Conservation (phyloP, 371 early-diverging fungal species). For the Mortierella sp. region DNA sequence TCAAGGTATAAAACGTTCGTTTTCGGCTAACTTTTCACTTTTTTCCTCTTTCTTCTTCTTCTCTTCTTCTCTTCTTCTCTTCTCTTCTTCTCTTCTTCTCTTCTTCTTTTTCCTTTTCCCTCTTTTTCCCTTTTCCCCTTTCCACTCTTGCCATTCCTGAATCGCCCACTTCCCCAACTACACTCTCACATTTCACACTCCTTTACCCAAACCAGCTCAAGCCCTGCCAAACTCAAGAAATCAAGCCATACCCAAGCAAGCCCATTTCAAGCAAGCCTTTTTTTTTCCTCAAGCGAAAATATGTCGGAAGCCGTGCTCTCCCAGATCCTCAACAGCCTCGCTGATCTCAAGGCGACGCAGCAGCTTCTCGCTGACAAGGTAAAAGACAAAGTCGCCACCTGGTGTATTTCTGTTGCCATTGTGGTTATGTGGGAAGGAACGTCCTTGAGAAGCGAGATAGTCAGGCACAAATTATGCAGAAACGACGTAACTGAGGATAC, state of each 20-base stretch:
- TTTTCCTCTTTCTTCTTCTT: neutral
- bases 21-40: slow-evolving; percentile 11
- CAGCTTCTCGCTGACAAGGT: slow-evolving; percentile 53
- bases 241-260: slow-evolving; percentile 18
- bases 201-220: neutral
- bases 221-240: neutral
- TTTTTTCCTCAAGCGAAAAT: slow-evolving; percentile 5
- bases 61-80: slow-evolving; percentile 14
- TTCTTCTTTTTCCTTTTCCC: slow-evolving; percentile 18
- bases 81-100: slow-evolving; percentile 14
- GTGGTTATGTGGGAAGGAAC: too few species aligned
- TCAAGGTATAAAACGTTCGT: slow-evolving; percentile 29
- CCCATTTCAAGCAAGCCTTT: neutral
- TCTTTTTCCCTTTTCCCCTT: slow-evolving; percentile 35
- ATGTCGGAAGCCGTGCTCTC: slow-evolving; percentile 54
- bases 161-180: slow-evolving; percentile 21
- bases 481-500: neutral
- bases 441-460: too few species aligned
- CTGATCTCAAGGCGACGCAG: slow-evolving; percentile 53
- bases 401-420: too few species aligned
- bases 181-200: neutral
- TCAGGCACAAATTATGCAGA: neutral
- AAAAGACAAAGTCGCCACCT: neutral
- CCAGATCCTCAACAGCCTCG: slow-evolving; percentile 47
- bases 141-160: slow-evolving; percentile 24